Base-by-base conservation (phyloP, 1,284 basidiomycete species). In the Sporisorium exsertum region DNA sequence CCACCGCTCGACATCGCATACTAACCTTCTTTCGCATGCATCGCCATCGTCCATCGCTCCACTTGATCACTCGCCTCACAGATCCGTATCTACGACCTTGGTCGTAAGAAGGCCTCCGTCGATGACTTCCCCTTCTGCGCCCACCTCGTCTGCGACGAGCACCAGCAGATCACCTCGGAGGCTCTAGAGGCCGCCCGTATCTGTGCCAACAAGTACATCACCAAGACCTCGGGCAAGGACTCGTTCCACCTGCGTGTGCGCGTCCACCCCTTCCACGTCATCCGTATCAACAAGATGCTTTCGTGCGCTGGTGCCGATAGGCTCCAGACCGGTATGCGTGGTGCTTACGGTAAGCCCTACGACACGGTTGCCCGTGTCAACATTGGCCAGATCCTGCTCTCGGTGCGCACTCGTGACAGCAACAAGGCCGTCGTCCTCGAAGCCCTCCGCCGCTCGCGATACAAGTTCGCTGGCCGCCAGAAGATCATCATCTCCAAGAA, bases 281-380 rank as follows among this genome's bases (percentile, higher is more conserved):
- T 99, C 88, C 93, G 96, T 82, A 98, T 97, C 92, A 97, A 99
- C 93, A 99, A 99, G 92, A 98, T 97, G 94, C 94, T 98, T 90
- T 94, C 93, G 72, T 97, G 96, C 87, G 96, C 96, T 83, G 96
- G 96, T 86, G 95, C 96, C 84, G 96, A 98, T 95, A 93, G 94
- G 72, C 82, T 85, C 81, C 95, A 98, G 88, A 97, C 96, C 68
- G 96, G 96, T 88, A 98, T 99, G 96, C 94, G 96, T 89, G 96
- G 96, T 84, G 96, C 96, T 72, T 99, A 95, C 95, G 96, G 96
- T 84, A 97, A 98, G 89, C 95, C 96, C 56, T 98, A 97, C 88
- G 96, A 95, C 79, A 93, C 92, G 40, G 94, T 94, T 79, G 94
- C 94, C 58, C 93, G 94, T 87, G 94, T 97, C 81, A 91, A 95